A percentile compares a stretch with the other conserved stretches of the same genome.
phyloP scores from a whole-genome alignment of 768 basidiomycete species.

The Lentinula aciculospora region DNA sequence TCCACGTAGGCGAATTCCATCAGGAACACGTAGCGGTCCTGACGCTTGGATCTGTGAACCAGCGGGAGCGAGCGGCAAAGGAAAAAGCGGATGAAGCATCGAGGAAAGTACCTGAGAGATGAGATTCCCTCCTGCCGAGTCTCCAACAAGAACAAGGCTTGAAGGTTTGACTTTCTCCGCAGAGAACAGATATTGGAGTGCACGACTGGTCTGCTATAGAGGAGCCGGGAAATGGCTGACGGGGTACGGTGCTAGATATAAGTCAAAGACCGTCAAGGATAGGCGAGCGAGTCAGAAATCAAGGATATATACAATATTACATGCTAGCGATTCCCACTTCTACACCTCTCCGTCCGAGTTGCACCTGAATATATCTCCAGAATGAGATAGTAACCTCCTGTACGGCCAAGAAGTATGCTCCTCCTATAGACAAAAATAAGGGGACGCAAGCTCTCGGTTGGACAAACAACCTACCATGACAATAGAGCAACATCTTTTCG shows the following conservation, averaged over 20 bases:
- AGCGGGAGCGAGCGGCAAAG: too few species aligned
- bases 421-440: too few species aligned
- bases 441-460: too few species aligned
- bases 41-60: too few species aligned
- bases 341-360: too few species aligned
- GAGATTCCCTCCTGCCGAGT: constrained; percentile 18
- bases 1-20: constrained; percentile 23
- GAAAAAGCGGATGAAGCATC: constrained; percentile 16
- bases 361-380: too few species aligned
- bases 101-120: constrained; percentile 14
- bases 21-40: too few species aligned
- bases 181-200: constrained; percentile 10
- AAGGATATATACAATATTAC: too few species aligned
- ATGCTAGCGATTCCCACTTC: too few species aligned
- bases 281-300: too few species aligned
- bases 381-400: too few species aligned
- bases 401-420: constrained; percentile 16
- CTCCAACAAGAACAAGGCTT: constrained; percentile 14
- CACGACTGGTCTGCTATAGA: constrained; percentile 16
- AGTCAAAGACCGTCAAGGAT: too few species aligned
- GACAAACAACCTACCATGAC: constrained; percentile 20
- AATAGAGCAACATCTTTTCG: constrained; percentile 25
- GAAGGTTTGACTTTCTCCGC: constrained; percentile 10
- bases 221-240: constrained; percentile 12
- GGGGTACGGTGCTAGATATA: constrained; percentile 11